Base-by-base conservation (phyloP, 257 asterid species). In the Lycium barbarum region DNA sequence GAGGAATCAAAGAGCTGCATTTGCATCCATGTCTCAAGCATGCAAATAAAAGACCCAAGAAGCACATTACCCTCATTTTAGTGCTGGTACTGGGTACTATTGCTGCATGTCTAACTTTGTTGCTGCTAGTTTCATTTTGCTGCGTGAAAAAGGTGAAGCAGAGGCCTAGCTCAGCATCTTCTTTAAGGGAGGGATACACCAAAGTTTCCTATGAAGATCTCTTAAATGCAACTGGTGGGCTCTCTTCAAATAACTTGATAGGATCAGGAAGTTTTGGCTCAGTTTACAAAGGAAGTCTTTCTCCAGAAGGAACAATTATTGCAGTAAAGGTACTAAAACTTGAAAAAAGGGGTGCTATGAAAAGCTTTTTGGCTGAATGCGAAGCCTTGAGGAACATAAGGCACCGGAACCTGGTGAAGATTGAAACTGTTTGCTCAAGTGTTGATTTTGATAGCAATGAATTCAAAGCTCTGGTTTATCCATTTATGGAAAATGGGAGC, bases 351-450 rank as follows among this genome's bases (percentile, higher is more conserved):
- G 92, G 92, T 49, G 95, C 93, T 54, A 72, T 86, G 62, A 90
- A 84, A 84, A 89, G 91, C 89, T 92, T 92, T 85, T 11, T 90
- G 70, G 87, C 90, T 4, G 95, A 92, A 83, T 92, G 93, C 17
- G 55, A 80, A 54, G 93, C 92, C 82, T 70, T 92, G 89, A 87
- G 85, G 82, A 87, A 83, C 85, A 70, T 87, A 67, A 81, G 91
- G 49, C 95, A 89, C 68, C 57, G 88, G 62, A 88, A 91, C 85
- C 93, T 92, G 12, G 88, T 89, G 43, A 92, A 83, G 87, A 86
- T 92, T 79, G 81, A 88, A 49, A 92, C 93, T 47, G 90, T 89
- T 84, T 92, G 95, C 87, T 92, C 93, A 9, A 90, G 93, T 54
- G 78, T 66, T 38, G 90, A 91, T 86, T 91, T 85, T 36, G 74